Base-by-base conservation (phyloP, 1,284 basidiomycete species). In the Leucoagaricus sp. region DNA sequence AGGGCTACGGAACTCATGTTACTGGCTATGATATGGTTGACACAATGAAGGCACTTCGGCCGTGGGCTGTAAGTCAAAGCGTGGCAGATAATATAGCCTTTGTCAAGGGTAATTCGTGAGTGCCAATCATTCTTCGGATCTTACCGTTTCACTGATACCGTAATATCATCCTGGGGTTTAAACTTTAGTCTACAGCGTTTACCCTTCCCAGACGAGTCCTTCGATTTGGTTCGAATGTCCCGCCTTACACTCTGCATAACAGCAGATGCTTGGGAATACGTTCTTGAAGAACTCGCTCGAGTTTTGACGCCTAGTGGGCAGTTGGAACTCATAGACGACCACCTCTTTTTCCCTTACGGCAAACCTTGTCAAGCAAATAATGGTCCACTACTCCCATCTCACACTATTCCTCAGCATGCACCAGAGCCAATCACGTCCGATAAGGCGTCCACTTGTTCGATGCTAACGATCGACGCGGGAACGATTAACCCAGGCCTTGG, bases 191-290 rank as follows among this genome's bases (percentile, higher is more conserved):
- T n/a, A 61, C 72, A 82, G 58, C 69, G 72, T 25, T 72, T 87
- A 8, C 85, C 86, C 0, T 89, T 88, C 65, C 70, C 71, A 0
- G 77, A 81, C 59, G 72, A 79, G 41, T 75, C 75, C 1, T 89
- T 90, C 62, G 84, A 91, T 64, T 72, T 86, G 33, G 82, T 91
- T 29, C 77, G 87, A 53, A 82, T 91, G 75, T 82, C 86, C n/a
- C 83, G 85, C 60, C 69, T 87, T 4, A 74, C 80, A 5, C 74
- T 87, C 12, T 79, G 78, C 58, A 74, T 91, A 41, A 83, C 86
- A 2, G 64, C 73, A 31, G 73, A 79, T 13, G 70, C 75, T 48
- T 90, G 87, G 87, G 68, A 76, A 23, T 74, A 75, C 49, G 72
- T 91, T 4, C 62, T 91, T n/a, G 65, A 69, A 1, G 83, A 91